These are phyloP conservation scores for Alternaria panax DNA, from an alignment of 2,329 filamentous ascomycete genomes.

Conservation along the genomic window DNA sequence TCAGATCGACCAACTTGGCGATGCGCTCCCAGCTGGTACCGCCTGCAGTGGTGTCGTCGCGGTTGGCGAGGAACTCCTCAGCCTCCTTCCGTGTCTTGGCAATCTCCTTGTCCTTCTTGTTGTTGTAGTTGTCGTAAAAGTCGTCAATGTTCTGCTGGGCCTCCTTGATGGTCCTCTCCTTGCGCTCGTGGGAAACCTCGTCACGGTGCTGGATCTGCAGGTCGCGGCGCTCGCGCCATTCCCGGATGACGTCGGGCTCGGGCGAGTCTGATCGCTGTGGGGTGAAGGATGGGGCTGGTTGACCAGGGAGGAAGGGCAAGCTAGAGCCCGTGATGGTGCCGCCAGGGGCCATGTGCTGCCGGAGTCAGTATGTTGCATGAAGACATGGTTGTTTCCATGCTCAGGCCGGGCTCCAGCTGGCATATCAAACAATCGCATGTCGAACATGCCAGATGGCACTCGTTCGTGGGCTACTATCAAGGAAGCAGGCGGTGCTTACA, in stretches of 20 bases:
- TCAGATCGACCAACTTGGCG: constrained; percentile 95
- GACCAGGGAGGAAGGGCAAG: constrained; percentile 61
- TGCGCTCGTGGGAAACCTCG: constrained; percentile 81
- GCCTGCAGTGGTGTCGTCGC: constrained; percentile 91
- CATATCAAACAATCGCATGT: neutral
- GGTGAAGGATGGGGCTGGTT: constrained; percentile 46
- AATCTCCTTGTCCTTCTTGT: constrained; percentile 94
- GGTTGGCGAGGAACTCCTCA: constrained; percentile 85
- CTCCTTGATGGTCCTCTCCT: constrained; percentile 84
- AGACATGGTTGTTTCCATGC: neutral
- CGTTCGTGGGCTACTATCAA: neutral
- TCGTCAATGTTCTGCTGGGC: constrained; percentile 96
- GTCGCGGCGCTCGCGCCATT: constrained; percentile 92
- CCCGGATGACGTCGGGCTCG: constrained; percentile 84
- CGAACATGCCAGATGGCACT: neutral
- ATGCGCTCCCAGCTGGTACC: constrained; percentile 99
- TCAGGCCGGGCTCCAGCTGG: neutral
- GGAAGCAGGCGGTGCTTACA: constrained; percentile 56
- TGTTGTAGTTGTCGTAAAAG: constrained; percentile 99
- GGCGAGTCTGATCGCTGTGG: constrained; percentile 72
- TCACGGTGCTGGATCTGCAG: constrained; percentile 82
- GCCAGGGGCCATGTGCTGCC: constrained; percentile 73
- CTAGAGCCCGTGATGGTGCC: constrained; percentile 79
- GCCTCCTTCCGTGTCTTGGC: constrained; percentile 89
- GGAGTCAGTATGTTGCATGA: constrained; percentile 18